A percentile compares a stretch with the other conserved stretches of the same genome.
These are phyloP conservation scores for Limtongozyma cylindracea DNA, from an alignment of 805 yeast species.

Conservation along the genomic window DNA sequence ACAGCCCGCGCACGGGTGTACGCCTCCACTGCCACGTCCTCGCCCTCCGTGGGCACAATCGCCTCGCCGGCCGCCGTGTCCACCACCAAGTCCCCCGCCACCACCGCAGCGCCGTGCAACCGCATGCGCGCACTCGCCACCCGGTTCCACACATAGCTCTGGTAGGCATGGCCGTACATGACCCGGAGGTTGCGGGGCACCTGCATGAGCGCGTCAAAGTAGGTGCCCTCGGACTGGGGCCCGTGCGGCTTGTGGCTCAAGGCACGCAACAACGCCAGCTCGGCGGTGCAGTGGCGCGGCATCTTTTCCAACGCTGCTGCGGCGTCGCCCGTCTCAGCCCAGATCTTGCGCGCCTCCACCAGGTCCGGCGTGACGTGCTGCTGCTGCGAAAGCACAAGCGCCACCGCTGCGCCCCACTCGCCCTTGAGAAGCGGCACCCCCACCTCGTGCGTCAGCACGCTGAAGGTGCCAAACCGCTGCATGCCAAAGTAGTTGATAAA, in stretches of 20 bases:
- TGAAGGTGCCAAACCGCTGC: conserved; percentile 95
- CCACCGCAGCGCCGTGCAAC: conserved; percentile 40
- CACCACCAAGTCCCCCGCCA: conserved; percentile 62
- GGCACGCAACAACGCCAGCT: conserved; percentile 38
- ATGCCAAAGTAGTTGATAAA: conserved; percentile 92
- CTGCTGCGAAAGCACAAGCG: conserved; percentile 64
- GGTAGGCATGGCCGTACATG: conserved; percentile 96
- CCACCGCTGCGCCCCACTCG: conserved; percentile 63
- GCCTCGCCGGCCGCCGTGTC: conserved; percentile 4
- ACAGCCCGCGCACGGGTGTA: conserved; percentile 48
- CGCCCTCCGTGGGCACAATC: conserved; percentile 11
- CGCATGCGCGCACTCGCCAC: conserved; percentile 60
- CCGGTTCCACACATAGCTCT: conserved; percentile 82
- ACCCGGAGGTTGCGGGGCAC: conserved; percentile 81
- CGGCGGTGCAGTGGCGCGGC: conserved; percentile 84
- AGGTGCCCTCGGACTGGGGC: conserved; percentile 28
- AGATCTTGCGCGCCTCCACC: conserved; percentile 53
- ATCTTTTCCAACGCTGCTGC: conserved; percentile 35
- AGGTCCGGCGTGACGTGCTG: conserved; percentile 67
- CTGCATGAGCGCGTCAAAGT: conserved; percentile 59
- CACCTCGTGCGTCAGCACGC: conserved; percentile 70
- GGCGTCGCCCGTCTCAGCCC: conserved; percentile 58
- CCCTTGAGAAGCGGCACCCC: conserved; percentile 50
- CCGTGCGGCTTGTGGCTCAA: too few species aligned
- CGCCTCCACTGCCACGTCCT: conserved; percentile 35